Percentiles rank a stretch among this genome's conserved stretches.
Conservation (phyloP, 257 asterid genomes). For the Solanum acaule region DNA sequence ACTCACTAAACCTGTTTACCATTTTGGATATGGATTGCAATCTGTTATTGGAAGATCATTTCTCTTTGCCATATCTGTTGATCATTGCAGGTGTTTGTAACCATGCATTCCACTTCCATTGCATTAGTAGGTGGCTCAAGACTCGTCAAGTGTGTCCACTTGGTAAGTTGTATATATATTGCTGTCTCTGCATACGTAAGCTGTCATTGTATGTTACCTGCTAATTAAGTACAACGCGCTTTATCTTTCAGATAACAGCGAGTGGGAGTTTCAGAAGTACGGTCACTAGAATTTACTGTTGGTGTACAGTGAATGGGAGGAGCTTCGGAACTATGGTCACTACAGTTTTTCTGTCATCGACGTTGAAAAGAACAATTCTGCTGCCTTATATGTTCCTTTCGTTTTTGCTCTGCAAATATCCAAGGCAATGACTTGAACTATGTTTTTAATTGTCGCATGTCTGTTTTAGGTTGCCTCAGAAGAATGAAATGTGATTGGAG, state of each 20-base stretch:
- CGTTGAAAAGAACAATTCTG: background rate
- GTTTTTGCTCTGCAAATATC: background rate
- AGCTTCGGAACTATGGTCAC: background rate
- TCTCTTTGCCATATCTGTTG: background rate
- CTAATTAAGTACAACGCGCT: background rate
- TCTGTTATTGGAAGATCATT: background rate
- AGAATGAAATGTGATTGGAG: background rate
- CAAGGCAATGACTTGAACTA: background rate
- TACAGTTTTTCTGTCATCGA: background rate
- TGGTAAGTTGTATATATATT: conserved; percentile 30
- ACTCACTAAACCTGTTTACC: background rate
- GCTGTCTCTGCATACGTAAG: background rate
- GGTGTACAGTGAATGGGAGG: background rate
- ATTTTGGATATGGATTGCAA: background rate
- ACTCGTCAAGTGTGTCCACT: conserved; percentile 98
- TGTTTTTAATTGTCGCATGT: background rate
- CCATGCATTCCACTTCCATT: conserved; percentile 98
- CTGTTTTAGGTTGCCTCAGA: background rate
- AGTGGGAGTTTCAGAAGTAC: conserved; percentile 98
- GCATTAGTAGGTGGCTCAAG: conserved; percentile 99
- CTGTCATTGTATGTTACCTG: background rate
- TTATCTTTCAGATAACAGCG: conserved; percentile 70
- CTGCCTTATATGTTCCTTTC: background rate
- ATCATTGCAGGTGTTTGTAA: conserved; percentile 72
- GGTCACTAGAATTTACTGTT: conserved; percentile 52